phyloP scores from a whole-genome alignment of 768 basidiomycete genomes.

The Lactarius akahatsu region DNA sequence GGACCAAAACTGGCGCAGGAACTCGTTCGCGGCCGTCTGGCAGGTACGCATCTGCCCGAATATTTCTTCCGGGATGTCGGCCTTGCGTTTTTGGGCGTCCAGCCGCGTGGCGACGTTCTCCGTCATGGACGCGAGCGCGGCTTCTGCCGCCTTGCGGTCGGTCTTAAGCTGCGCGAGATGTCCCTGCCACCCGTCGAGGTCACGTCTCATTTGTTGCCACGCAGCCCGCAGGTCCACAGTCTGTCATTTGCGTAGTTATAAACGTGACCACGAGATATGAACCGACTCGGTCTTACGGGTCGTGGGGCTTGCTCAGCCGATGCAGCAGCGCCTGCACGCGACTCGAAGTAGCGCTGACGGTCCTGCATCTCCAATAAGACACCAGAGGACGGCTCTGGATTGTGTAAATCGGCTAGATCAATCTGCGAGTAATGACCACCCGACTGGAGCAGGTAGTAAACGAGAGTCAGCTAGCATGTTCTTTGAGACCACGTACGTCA shows the following conservation, averaged over 20 bases:
- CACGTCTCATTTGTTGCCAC: constrained; percentile 47
- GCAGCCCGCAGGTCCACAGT: constrained; percentile 48
- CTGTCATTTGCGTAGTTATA: constrained; percentile 34
- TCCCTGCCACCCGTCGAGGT: constrained; percentile 56
- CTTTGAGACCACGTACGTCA: constrained; percentile 40
- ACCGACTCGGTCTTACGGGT: constrained; percentile 29
- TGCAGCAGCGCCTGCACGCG: constrained; percentile 37
- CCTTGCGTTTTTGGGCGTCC: constrained; percentile 65
- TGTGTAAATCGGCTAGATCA: constrained; percentile 82
- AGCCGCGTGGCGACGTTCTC: constrained; percentile 72
- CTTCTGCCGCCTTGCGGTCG: constrained; percentile 65
- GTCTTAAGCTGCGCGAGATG: constrained; percentile 64
- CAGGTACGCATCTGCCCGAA: constrained; percentile 84
- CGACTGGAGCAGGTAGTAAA: constrained; percentile 19
- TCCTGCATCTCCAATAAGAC: constrained; percentile 88
- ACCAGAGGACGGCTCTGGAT: constrained; percentile 59
- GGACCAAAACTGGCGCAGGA: constrained; percentile 94
- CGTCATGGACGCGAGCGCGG: constrained; percentile 72
- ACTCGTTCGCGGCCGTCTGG: constrained; percentile 93
- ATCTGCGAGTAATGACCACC: constrained; percentile 54
- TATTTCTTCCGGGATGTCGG: constrained; percentile 74
- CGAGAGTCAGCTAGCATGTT: not conserved
- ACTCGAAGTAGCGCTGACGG: constrained; percentile 79
- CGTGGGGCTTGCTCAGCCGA: constrained; percentile 29
- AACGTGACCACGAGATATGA: constrained; percentile 4